Base-by-base conservation (phyloP, 495 filamentous ascomycete genomes). In the Penicillium psychrofluorescens region DNA sequence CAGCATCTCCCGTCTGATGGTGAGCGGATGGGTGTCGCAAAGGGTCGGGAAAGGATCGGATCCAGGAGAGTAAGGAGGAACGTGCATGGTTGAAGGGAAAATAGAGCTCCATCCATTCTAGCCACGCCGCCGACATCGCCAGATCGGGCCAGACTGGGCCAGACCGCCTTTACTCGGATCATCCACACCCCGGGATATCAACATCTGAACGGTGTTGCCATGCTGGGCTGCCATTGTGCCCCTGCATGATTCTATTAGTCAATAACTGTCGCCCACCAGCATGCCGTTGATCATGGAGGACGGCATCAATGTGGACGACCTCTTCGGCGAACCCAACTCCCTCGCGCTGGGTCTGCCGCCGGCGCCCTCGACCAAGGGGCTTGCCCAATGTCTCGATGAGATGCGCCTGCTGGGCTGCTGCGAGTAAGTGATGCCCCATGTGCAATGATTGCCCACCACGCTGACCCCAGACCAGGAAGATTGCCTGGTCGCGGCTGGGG, bases 401-500 rank as follows among this genome's bases (percentile, higher is more conserved):
- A 74, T 95, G 56, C 81, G 87, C 35, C 54, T 75, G 38, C 75
- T 76, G 45, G 91, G 90, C 3, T 95, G 88, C 57, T 85, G 84
- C 69, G 84, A 91, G 87, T 95, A 75, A 68, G 81, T 77, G 39
- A n/a, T 38, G 15, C 40, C 10, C 14, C 4, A 16, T 1, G 8
- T 34, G 10, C 32, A 13, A 11, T 35, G 9, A 27, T 43, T 40
- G 54, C 14, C 10, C 6, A 7, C 3, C 42, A 22, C 22, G 22
- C 22, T 22, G 22, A 22, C 22, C 22, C 22, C 22, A 6, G 22
- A 22, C 11, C 53, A 95, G 89, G 52, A 83, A 77, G 48, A 76
- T 96, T 41, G 83, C 84, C 38, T 97, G 94, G 94, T 95, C 92
- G 12, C 87, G 83, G 44, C 71, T 81, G 56, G 92, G 92, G 43